Evolutionary conservation across 208 protist genomes (phyloP), one percentile per base, ranked within the genome.

Genomic region (Acanthamoeba sp.): DNA sequence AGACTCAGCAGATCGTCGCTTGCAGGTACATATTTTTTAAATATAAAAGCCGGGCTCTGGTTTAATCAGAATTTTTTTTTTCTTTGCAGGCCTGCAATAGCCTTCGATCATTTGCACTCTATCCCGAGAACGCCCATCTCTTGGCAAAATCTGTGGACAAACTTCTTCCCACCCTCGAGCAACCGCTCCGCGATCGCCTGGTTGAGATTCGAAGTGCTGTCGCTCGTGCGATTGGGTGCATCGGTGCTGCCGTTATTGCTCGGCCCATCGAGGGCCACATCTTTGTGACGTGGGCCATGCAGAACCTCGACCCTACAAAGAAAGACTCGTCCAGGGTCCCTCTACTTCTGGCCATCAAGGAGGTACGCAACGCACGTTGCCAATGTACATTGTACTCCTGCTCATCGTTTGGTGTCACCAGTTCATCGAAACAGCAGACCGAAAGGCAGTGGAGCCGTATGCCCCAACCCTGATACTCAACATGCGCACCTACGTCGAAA

Each of bases 351-450:
- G 62, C 62, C 29, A 29, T 69, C 78, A 87, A 87, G 42, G 50
- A 57, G 50, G 78, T 87, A 57, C n/a, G 52, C 42, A 27, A 29
- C 36, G 18, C 29, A 84, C 73, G 73, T 84, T 52, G 38, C 69
- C 34, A 20, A 22, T 36, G 69, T 10, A 24, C n/a, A 22, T 14
- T 78, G 5, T 10, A 20, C 29, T 24, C 45, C n/a, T 50, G 34
- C 12, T 18, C 38, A 50, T 24, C 18, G n/a, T 24, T 42, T 52
- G 42, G 34, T 24, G n/a, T 34, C 45, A n/a, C 32, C 50, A 87
- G 78, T 87, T 87, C 78, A 48, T 87, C 36, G 78, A 87, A 62
- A 57, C 40, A 27, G 78, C 78, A 87, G 78, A 87, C 32, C 52
- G 78, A 27, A 87, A 87, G 32, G 40, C 78, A 29, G 78, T 87